Evolutionary conservation across 169 alveolate species (phyloP).

Genomic region (Perkinsus marinus): DNA sequence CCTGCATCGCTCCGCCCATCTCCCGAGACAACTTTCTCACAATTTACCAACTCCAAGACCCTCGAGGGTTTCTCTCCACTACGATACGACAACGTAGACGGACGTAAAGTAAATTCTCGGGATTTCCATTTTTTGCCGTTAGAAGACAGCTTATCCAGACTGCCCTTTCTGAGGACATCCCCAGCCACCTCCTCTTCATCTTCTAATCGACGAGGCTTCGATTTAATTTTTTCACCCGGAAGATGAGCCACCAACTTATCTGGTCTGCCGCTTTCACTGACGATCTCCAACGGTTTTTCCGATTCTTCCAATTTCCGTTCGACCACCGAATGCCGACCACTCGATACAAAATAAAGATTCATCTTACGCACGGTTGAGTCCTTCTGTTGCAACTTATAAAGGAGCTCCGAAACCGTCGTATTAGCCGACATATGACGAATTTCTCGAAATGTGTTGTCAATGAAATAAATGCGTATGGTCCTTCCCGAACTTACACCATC

Average conservation of each 20-base stretch:
- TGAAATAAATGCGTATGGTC: background rate
- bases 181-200: background rate
- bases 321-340: background rate
- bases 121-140: background rate
- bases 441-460: background rate
- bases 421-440: background rate
- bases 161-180: background rate
- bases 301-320: background rate
- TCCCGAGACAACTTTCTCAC: background rate
- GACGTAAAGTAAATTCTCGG: background rate
- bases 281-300: background rate
- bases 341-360: background rate
- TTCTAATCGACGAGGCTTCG: background rate
- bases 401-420: background rate
- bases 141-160: background rate
- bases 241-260: background rate
- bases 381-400: background rate
- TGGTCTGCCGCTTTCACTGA: background rate
- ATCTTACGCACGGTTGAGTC: background rate
- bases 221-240: background rate
- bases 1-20: background rate
- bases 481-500: background rate
- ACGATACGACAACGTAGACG: background rate
- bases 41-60: background rate
- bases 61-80: background rate